A percentile compares a stretch with the other conserved stretches of the same genome.
Conservation (phyloP, 2,329 filamentous ascomycete species). For the Claviceps sp. region DNA sequence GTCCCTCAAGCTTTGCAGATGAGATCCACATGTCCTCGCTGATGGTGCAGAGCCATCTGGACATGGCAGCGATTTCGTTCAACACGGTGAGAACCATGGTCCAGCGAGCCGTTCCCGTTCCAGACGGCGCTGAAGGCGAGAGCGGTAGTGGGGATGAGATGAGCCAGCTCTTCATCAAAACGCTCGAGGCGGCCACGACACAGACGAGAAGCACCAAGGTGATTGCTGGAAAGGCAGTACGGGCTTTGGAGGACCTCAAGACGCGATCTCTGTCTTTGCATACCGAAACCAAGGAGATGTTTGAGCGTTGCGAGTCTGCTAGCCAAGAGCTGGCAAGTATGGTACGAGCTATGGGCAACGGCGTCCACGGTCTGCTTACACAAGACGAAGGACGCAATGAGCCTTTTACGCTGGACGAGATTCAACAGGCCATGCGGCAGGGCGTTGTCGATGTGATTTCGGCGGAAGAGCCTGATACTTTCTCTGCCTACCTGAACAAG, state of each 20-base stretch:
- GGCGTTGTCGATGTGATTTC: conserved; percentile 35
- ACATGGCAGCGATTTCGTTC: conserved; percentile 59
- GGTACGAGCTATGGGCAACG: conserved; percentile 52
- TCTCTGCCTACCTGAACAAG: conserved; percentile 54
- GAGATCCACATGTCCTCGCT: conserved; percentile 65
- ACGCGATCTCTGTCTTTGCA: conserved; percentile 60
- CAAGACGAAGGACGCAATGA: conserved; percentile 59
- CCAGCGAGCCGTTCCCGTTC: conserved; percentile 44
- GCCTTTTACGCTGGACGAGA: conserved; percentile 51
- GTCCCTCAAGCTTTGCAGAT: conserved; percentile 61
- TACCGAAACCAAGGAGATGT: conserved; percentile 51
- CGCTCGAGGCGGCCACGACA: conserved; percentile 56
- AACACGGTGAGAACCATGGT: conserved; percentile 51
- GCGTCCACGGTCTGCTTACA: conserved; percentile 49
- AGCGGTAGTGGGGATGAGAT: conserved; percentile 44
- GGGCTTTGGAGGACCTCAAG: conserved; percentile 65
- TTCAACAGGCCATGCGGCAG: conserved; percentile 48
- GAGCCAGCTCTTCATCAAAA: conserved; percentile 53
- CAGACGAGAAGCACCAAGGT: conserved; percentile 77
- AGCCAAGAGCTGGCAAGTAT: conserved; percentile 54
- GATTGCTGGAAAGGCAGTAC: conserved; percentile 62
- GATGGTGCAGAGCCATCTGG: conserved; percentile 69
- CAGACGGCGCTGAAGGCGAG: conserved; percentile 13
- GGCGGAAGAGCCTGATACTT: conserved; percentile 49
- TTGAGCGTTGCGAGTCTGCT: conserved; percentile 54